Evolutionary conservation across 768 basidiomycete genomes (phyloP), one percentile per base, ranked within the genome.

Genomic region (Suillus subluteus): DNA sequence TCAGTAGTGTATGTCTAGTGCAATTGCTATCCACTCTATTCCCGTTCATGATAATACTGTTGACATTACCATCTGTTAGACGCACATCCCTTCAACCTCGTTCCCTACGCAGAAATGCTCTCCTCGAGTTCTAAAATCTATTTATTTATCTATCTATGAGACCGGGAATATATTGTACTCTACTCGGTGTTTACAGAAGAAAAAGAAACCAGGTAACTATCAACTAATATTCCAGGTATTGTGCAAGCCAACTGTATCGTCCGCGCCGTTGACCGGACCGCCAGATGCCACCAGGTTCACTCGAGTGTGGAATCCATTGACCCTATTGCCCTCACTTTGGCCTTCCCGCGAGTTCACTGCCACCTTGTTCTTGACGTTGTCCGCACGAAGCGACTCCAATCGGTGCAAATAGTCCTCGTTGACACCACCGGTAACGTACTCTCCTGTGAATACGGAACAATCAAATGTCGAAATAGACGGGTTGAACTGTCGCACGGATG

Each of bases 371-470:
- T 94, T 91, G 32, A 86, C 85, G 72, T 92, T 92, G 73, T 99
- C 96, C 46, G 91, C 90, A 26, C 98, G 86, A 63, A 94, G 73
- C 43, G 80, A 82, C 77, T 98, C 94, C 46, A 99, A 73, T 67
- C 87, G 81, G 43, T 81, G 75, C 58, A 99, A 82, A 80, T 99
- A 99, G 52, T 73, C 83, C 70, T 93, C 91, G 71, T 93, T 89
- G 30, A 99, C 91, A 15, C 91, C 92, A 18, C 98, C 97, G 1
- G 97, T 99, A 59, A 99, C 87, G 75, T 99, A 99, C 75, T 98
- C 89, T 55, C 98, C 98, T 8, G 94, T 94, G 79, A 99, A 99
- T 35, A 99, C 97, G 18, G 97, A 98, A 78, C 97, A 99, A 74
- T 99, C 98, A 73, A 99, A 98, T 6, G 82, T 78, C 61, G 80